Evolutionary conservation across 345 rosid genomes (phyloP).

Genomic region (Hibiscus tridactylites): DNA sequence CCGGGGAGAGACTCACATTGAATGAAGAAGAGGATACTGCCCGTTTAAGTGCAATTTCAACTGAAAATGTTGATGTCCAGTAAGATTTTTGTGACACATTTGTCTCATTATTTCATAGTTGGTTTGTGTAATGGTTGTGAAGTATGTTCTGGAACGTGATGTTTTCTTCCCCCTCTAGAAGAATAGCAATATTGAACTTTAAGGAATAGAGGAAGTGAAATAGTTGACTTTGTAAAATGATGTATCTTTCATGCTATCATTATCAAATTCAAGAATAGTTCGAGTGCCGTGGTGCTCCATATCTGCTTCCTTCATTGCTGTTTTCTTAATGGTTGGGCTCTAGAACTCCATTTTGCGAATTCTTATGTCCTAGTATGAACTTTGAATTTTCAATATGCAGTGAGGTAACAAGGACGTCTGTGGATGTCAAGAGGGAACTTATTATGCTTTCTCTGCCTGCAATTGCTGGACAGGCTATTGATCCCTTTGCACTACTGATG

Average conservation of each 20-base stretch:
- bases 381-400: conserved; percentile 26
- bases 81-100: conserved; percentile 25
- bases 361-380: conserved; percentile 5
- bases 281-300: not conserved
- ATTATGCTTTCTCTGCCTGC: conserved; percentile 81
- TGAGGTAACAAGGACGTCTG: conserved; percentile 22
- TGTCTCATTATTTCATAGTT: not conserved
- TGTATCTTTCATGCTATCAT: not conserved
- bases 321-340: not conserved
- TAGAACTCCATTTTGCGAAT: not conserved
- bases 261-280: not conserved
- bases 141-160: not conserved
- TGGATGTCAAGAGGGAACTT: conserved; percentile 59
- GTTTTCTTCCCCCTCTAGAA: not conserved
- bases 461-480: conserved; percentile 82
- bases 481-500: conserved; percentile 77
- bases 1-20: conserved; percentile 13
- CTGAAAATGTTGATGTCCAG: conserved; percentile 24
- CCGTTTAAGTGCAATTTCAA: conserved; percentile 8
- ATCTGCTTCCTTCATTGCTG: not conserved
- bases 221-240: not conserved
- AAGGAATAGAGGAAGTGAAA: not conserved
- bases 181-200: not conserved
- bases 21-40: conserved; percentile 21
- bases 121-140: not conserved